Evolutionary conservation across 805 yeast species (phyloP).

Genomic region (Candida verbasci): DNA sequence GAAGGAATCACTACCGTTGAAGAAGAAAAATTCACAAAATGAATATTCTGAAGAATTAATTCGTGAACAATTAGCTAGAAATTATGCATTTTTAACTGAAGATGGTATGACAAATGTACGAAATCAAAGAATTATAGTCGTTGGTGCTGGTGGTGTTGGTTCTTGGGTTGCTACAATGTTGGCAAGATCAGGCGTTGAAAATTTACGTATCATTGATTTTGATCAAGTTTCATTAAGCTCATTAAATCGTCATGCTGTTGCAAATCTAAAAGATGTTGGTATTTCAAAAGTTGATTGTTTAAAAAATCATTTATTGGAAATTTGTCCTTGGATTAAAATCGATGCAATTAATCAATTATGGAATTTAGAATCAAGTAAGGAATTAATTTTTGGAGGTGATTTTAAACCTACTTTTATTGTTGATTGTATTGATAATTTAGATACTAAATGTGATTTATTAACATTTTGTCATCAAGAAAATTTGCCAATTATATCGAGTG

Average conservation of each 20-base stretch:
- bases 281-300: conserved; percentile 82
- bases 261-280: conserved; percentile 89
- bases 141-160: conserved; percentile 98
- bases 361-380: conserved; percentile 61
- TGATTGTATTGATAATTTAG: conserved; percentile 95
- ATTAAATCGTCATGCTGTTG: conserved; percentile 91
- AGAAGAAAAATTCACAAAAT: neutral
- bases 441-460: conserved; percentile 90
- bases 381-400: conserved; percentile 45
- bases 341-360: conserved; percentile 78
- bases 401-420: conserved; percentile 72
- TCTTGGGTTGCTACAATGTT: conserved; percentile 93
- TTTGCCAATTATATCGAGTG: conserved; percentile 77
- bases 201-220: conserved; percentile 79
- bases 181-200: conserved; percentile 83
- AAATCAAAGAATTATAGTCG: conserved; percentile 66
- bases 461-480: conserved; percentile 60
- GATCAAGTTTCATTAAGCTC: conserved; percentile 95
- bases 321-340: conserved; percentile 93
- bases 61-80: conserved; percentile 89
- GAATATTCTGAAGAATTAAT: conserved; percentile 61
- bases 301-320: conserved; percentile 56
- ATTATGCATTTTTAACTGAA: conserved; percentile 86
- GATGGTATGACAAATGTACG: conserved; percentile 77
- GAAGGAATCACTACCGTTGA: neutral